These are phyloP conservation scores for Leccinum truebloodii DNA, from an alignment of 768 basidiomycete genomes.

Conservation along the genomic window DNA sequence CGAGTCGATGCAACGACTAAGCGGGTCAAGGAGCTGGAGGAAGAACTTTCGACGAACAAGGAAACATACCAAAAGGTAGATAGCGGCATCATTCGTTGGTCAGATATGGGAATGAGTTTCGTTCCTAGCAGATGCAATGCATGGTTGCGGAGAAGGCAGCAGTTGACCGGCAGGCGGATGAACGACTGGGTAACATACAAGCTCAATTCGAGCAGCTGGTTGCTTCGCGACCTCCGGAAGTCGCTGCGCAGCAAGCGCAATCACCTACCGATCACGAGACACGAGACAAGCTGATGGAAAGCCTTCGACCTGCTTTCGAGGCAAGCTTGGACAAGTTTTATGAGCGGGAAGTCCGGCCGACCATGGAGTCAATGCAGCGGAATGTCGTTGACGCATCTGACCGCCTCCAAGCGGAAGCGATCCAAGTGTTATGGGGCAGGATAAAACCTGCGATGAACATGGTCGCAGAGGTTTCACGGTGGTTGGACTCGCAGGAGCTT, in stretches of 20 bases:
- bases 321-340: conserved; percentile 25
- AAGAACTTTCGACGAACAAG: conserved; percentile 21
- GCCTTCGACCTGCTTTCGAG: conserved; percentile 22
- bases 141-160: conserved; percentile 18
- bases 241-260: neutral
- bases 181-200: conserved; percentile 18
- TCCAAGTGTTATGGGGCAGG: conserved; percentile 27
- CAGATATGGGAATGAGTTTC: conserved; percentile 4
- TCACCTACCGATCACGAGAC: neutral
- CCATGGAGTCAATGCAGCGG: conserved; percentile 15
- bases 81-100: neutral
- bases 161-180: conserved; percentile 13
- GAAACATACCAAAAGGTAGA: conserved; percentile 22
- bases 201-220: conserved; percentile 20
- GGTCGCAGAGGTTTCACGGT: conserved; percentile 31
- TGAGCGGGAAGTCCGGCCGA: conserved; percentile 22
- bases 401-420: conserved; percentile 24
- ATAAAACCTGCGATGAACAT: conserved; percentile 35
- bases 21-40: conserved; percentile 23
- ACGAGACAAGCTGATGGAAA: conserved; percentile 20
- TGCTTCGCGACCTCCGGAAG: conserved; percentile 7
- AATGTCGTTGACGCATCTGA: conserved; percentile 15
- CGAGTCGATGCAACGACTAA: conserved; percentile 23
- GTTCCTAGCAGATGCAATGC: conserved; percentile 18
- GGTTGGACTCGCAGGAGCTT: conserved; percentile 33